Percentiles rank a stretch among this genome's conserved stretches.
Evolutionary conservation across 192 early-diverging fungal genomes (phyloP).

Genomic region (Endogone sp.): DNA sequence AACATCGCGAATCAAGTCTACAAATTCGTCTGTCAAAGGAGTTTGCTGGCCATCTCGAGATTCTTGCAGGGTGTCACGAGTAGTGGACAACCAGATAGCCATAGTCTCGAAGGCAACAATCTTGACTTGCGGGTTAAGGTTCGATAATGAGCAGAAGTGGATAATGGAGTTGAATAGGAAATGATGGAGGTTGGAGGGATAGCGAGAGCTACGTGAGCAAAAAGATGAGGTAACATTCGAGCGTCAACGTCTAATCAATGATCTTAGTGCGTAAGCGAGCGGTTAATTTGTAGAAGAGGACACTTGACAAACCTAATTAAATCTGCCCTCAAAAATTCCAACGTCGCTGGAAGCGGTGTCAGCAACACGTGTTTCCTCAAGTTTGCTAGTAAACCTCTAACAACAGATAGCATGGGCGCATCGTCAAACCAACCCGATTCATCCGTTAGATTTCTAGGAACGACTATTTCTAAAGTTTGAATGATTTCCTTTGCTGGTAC

Average conservation of each 20-base stretch:
- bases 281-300: background rate
- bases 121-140: slow-evolving; percentile 61
- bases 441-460: background rate
- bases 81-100: slow-evolving; percentile 64
- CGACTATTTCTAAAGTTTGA: background rate
- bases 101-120: slow-evolving; percentile 72
- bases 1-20: slow-evolving; percentile 21
- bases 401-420: slow-evolving; percentile 33
- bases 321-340: background rate
- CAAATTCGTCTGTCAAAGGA: slow-evolving; percentile 18
- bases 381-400: slow-evolving; percentile 44
- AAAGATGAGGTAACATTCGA: background rate
- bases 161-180: slow-evolving; percentile 58
- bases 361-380: slow-evolving; percentile 19
- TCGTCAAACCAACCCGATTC: slow-evolving; percentile 23
- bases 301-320: background rate
- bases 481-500: background rate
- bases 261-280: background rate
- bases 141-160: slow-evolving; percentile 57
- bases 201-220: background rate
- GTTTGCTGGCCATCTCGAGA: slow-evolving; percentile 7
- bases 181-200: slow-evolving; percentile 41
- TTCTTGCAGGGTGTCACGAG: slow-evolving; percentile 37
- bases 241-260: too few relatives aligned
- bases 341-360: background rate